Conservation (phyloP, 805 yeast species). For the Wickerhamomyces xylosicus region DNA sequence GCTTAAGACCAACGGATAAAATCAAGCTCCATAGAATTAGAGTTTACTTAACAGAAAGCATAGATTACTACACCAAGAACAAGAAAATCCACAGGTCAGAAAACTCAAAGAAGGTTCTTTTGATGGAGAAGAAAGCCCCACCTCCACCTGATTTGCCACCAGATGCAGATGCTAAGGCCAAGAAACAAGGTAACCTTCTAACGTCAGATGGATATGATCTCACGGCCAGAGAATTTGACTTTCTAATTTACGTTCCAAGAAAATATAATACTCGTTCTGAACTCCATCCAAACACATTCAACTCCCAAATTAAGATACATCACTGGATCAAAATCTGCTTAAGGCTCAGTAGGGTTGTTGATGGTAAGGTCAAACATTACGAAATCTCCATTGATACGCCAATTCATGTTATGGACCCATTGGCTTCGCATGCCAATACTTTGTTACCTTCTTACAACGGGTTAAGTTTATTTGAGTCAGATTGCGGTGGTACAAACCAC, state of each 20-base stretch:
- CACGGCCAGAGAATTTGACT: conserved; percentile 71
- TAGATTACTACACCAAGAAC: conserved; percentile 81
- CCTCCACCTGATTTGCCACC: conserved; percentile 23
- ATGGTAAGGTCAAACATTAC: conserved; percentile 74
- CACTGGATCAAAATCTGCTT: conserved; percentile 94
- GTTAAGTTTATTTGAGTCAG: conserved; percentile 9
- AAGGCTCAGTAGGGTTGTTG: conserved; percentile 60
- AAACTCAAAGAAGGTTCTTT: conserved; percentile 70
- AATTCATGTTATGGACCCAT: conserved; percentile 65
- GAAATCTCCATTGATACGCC: conserved; percentile 96
- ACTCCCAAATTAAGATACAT: conserved; percentile 70
- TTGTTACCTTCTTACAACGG: conserved; percentile 60
- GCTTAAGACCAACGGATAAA: conserved; percentile 80
- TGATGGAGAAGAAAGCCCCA: conserved; percentile 73
- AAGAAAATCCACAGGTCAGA: conserved; percentile 88
- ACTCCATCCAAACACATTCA: conserved; percentile 81
- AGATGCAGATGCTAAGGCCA: conserved; percentile 25
- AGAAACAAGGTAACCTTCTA: conserved; percentile 30
- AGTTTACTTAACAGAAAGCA: conserved; percentile 76
- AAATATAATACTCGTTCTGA: conserved; percentile 42
- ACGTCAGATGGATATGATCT: conserved; percentile 37
- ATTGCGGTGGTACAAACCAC: conserved; percentile 10
- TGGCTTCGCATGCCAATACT: conserved; percentile 76
- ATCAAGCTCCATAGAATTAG: conserved; percentile 77
- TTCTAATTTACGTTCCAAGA: conserved; percentile 78